Evolutionary conservation across 768 basidiomycete genomes (phyloP).

Genomic region (Candolleomyces efflorescens): DNA sequence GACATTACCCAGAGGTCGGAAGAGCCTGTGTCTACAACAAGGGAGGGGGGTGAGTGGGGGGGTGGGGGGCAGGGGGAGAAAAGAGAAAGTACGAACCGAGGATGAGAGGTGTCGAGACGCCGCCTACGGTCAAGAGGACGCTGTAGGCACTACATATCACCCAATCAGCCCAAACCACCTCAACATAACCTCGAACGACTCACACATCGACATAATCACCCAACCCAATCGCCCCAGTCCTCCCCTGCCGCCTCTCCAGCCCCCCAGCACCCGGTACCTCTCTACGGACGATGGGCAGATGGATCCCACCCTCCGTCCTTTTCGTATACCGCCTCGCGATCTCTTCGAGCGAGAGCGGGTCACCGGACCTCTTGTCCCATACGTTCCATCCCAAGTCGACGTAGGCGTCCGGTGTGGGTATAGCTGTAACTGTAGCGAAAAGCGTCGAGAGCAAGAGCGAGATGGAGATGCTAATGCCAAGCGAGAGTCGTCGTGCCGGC

Average conservation of each 20-base stretch:
- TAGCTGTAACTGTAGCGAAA: background rate
- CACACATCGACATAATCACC: slow-evolving; percentile 65
- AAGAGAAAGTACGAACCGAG: slow-evolving; percentile 46
- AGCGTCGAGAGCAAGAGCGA: background rate
- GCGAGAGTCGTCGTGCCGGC: no score
- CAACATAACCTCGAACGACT: slow-evolving; percentile 16
- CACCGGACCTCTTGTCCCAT: background rate
- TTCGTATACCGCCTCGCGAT: slow-evolving; percentile 20
- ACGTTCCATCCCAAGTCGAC: background rate
- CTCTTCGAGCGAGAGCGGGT: slow-evolving; percentile 16
- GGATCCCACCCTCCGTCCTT: slow-evolving; percentile 29
- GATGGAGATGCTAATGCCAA: background rate
- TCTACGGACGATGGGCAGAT: slow-evolving; percentile 31
- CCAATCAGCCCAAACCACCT: background rate
- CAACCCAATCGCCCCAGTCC: slow-evolving; percentile 42
- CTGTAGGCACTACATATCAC: slow-evolving; percentile 52
- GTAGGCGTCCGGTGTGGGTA: background rate
- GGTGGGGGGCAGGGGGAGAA: no score
- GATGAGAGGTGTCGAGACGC: slow-evolving; percentile 47
- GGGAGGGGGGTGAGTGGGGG: no score
- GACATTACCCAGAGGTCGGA: slow-evolving; percentile 75
- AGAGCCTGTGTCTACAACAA: slow-evolving; percentile 72
- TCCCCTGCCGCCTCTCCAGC: slow-evolving; percentile 20
- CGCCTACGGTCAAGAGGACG: slow-evolving; percentile 55
- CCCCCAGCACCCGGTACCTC: slow-evolving; percentile 14